Base-by-base conservation (phyloP, 2,329 filamentous ascomycete genomes). In the Monosporascus sp. region DNA sequence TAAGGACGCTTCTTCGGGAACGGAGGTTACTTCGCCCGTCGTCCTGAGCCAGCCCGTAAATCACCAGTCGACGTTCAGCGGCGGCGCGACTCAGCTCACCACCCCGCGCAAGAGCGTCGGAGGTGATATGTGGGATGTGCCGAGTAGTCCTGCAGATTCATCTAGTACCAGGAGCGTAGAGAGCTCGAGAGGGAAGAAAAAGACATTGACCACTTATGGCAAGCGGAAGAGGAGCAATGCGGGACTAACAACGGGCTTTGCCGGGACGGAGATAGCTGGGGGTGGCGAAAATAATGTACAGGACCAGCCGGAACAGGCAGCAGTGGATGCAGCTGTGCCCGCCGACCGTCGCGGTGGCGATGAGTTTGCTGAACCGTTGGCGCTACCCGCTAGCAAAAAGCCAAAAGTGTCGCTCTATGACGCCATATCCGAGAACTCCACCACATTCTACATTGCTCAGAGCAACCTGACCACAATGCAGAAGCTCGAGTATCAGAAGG, bases 381-480 rank as follows among this genome's bases (percentile, higher is more conserved):
- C 51, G 17, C 38, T 53, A 25, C 51, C 58, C 8, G 22, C 54
- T 15, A 45, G 48, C 8, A 62, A 62, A 48, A 59, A 49, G 39
- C 38, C 54, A 15, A 60, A 59, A 18, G 42, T 59, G 22, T 62
- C 60, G 17, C 54, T 60, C n/a, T 51, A 62, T 53, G 59, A 62
- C 22, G 37, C 58, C 38, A 48, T 36, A 20, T 24, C 57, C 3
- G 53, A 51, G 7, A 58, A 64, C 6, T 49, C 55, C 5, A 44
- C 55, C 9, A 62, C 62, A 20, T 66, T 69, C 53, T 68, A 68
- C 52, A 54, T 69, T 50, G 61, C 65, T 24, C 63, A 60, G 46
- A 68, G 64, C 57, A 62, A 59, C 44, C 58, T 69, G 18, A 68
- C 66, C 34, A 65, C 65, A 1, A 68, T 67, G 62, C 64, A 69